phyloP scores from a whole-genome alignment of 495 filamentous ascomycete species.

The Trichoderma asperelloides region DNA sequence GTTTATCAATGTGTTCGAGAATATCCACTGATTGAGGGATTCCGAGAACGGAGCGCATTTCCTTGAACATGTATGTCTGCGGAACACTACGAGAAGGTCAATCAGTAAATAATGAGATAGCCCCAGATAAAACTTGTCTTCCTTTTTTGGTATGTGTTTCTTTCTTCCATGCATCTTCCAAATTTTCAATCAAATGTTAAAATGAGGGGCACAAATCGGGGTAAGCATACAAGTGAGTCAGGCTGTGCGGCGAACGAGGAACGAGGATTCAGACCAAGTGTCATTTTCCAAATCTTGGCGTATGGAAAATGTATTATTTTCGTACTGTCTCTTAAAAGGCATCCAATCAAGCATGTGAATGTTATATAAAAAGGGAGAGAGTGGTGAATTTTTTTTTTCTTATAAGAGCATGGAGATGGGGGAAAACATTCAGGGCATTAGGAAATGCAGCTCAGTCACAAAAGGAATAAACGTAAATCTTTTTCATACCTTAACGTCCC shows the following conservation, averaged over 20 bases:
- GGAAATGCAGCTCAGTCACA: background rate
- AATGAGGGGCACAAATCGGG: background rate
- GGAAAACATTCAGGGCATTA: background rate
- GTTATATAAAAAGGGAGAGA: background rate
- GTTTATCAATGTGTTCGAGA: constrained; percentile 72
- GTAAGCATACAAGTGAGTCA: background rate
- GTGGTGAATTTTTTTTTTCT: background rate
- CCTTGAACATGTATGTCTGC: constrained; percentile 87
- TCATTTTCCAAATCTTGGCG: background rate
- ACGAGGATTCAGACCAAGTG: background rate
- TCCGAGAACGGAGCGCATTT: constrained; percentile 62
- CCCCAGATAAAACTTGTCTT: background rate
- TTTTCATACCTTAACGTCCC: constrained; percentile 72
- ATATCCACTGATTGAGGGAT: constrained; percentile 72
- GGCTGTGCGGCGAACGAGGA: background rate
- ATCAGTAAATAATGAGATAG: background rate
- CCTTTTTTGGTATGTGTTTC: background rate
- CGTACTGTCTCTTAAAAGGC: background rate
- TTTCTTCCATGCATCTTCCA: background rate
- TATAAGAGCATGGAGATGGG: background rate
- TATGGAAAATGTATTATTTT: background rate
- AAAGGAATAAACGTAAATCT: background rate
- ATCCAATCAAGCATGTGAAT: background rate
- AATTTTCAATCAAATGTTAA: background rate
- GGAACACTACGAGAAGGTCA: constrained; percentile 49